A percentile compares a stretch with the other conserved stretches of the same genome.
phyloP scores from a whole-genome alignment of 345 rosid species.

The Physaria fendleri region DNA sequence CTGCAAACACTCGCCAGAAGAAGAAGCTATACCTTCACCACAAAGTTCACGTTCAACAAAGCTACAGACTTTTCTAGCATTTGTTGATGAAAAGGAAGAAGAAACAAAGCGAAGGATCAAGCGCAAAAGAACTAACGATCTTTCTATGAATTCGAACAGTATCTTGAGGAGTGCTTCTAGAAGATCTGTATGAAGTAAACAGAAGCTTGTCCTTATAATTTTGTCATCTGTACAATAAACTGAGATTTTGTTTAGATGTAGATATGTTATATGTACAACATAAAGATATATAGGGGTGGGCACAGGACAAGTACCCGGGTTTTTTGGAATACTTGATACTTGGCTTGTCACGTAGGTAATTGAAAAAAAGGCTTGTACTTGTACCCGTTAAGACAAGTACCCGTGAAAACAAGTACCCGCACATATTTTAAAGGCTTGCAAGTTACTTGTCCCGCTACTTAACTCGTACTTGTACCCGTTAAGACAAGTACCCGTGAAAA shows the following conservation, averaged over 20 bases:
- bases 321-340: too few species aligned
- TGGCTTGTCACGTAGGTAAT: too few species aligned
- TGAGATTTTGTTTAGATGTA: background rate
- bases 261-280: background rate
- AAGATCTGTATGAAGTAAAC: constrained; percentile 17
- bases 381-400: too few species aligned
- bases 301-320: too few species aligned
- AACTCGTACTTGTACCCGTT: too few species aligned
- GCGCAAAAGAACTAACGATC: constrained; percentile 44
- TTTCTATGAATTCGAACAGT: constrained; percentile 16
- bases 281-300: too few species aligned
- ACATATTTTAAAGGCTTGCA: too few species aligned
- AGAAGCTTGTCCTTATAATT: background rate
- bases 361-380: too few species aligned
- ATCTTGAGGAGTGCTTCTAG: constrained; percentile 4
- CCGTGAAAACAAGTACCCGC: too few species aligned
- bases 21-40: constrained; percentile 20
- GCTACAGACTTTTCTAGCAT: constrained; percentile 53
- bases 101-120: constrained; percentile 36
- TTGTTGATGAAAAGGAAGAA: constrained; percentile 52
- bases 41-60: constrained; percentile 38
- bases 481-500: too few species aligned
- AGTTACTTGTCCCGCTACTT: too few species aligned
- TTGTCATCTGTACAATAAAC: constrained; percentile 6
- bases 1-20: constrained; percentile 24